Base-by-base conservation (phyloP, 2,329 filamentous ascomycete species). In the Drechslerella coelobrocha region DNA sequence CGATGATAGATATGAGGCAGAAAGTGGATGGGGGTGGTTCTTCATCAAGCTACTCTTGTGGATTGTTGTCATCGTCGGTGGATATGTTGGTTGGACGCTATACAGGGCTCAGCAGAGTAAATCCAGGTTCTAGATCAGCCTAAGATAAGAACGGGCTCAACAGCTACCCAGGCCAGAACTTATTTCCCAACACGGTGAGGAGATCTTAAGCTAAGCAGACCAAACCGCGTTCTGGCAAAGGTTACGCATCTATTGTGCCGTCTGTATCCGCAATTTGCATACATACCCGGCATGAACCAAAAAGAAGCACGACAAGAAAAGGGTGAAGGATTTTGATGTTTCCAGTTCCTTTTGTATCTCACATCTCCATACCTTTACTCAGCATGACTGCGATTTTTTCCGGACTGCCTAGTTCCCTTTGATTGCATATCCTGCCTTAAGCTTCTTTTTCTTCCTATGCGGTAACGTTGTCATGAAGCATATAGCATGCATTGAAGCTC, bases 11-110 rank as follows among this genome's bases (percentile, higher is more conserved):
- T 53, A 57, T 39, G 54, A 24, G 17, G 23, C 54, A 23, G 76
- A 77, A 80, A 75, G 80, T 19, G 83, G 86, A 76, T 89, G 87
- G 87, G 80, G 81, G 6, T 88, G 87, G 87, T 88, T 88, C 80
- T 82, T 97, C 73, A 84, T 92, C 79, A 97, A 97, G 85, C 83
- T 91, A 72, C 78, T 97, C 68, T 76, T 96, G 69, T 89, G 96
- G 79, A 82, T 89, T 73, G 78, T 88, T 27, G 85, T 87, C 14
- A 75, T 88, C 47, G 89, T 84, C 8, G 92, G 89, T 74, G 89
- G 79, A 2, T 99, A 97, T 78, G 86, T 92, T 47, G 93, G 91
- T 26, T 97, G 84, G 78, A 97, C 92, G 5, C 84, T 88, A 48
- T 99, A 90, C 81, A 85, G 92, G 77, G 80, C 89, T 73, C 80